phyloP scores from a whole-genome alignment of 2,329 filamentous ascomycete genomes.

The Cercospora sojina region DNA sequence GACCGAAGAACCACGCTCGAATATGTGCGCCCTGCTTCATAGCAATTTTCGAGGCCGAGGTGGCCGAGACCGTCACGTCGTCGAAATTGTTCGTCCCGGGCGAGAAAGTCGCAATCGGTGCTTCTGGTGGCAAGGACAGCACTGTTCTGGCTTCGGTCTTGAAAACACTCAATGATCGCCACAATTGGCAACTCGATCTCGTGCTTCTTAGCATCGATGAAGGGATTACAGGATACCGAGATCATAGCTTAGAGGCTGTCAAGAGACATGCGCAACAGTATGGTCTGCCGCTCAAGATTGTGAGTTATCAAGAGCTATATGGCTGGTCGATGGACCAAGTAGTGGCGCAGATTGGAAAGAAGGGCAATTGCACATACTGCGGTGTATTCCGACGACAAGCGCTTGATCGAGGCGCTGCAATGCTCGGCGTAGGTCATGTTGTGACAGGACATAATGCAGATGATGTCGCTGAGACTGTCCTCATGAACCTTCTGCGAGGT shows the following conservation, averaged over 20 bases:
- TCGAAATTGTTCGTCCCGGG: conserved; percentile 78
- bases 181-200: conserved; percentile 82
- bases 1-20: conserved; percentile 92
- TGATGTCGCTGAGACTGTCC: conserved; percentile 92
- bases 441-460: conserved; percentile 98
- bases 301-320: conserved; percentile 91
- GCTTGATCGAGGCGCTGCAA: conserved; percentile 84
- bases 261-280: conserved; percentile 92
- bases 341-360: conserved; percentile 92
- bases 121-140: conserved; percentile 95
- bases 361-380: conserved; percentile 98
- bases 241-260: conserved; percentile 93
- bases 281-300: conserved; percentile 84
- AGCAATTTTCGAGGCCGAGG: conserved; percentile 81
- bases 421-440: conserved; percentile 84
- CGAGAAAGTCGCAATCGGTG: conserved; percentile 88
- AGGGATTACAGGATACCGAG: conserved; percentile 93
- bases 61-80: conserved; percentile 85
- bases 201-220: conserved; percentile 91
- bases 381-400: conserved; percentile 94
- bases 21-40: conserved; percentile 90
- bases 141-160: conserved; percentile 93
- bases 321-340: conserved; percentile 99
- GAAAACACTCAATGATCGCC: conserved; percentile 88
- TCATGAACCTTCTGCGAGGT: conserved; percentile 94